These are phyloP conservation scores for Leishmania gerbilli DNA, from an alignment of 208 protist species.

Conservation along the genomic window DNA sequence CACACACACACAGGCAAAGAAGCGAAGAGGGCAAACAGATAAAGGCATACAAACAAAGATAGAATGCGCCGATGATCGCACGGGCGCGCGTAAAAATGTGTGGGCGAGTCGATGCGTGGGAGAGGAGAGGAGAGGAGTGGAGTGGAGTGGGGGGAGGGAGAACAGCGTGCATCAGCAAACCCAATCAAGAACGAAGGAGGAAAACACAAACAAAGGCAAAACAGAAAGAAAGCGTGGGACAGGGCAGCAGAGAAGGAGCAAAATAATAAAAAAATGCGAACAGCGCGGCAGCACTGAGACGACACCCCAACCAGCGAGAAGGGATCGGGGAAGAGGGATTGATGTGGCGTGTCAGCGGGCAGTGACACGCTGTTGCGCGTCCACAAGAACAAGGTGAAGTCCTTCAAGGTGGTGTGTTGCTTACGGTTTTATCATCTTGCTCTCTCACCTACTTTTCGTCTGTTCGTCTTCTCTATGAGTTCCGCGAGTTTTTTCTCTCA, in stretches of 20 bases:
- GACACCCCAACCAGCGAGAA: not conserved
- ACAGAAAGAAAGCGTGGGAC: not conserved
- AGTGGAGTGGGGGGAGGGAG: not conserved
- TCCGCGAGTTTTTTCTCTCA: too few species aligned
- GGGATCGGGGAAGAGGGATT: too few species aligned
- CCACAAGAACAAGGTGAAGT: not conserved
- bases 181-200: not conserved
- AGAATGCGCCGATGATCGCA: not conserved
- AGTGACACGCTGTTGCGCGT: not conserved
- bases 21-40: not conserved
- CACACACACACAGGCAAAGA: not conserved
- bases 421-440: too few species aligned
- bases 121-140: not conserved
- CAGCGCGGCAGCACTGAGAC: too few species aligned
- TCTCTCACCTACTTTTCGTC: not conserved
- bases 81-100: not conserved
- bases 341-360: not conserved
- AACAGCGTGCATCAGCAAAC: not conserved
- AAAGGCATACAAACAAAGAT: not conserved
- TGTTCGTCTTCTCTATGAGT: too few species aligned
- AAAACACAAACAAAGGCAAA: not conserved
- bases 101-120: not conserved
- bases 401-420: too few species aligned
- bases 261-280: not conserved
- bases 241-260: not conserved